Evolutionary conservation across 1,284 basidiomycete genomes (phyloP).

Genomic region (Fomitopsis betulina): DNA sequence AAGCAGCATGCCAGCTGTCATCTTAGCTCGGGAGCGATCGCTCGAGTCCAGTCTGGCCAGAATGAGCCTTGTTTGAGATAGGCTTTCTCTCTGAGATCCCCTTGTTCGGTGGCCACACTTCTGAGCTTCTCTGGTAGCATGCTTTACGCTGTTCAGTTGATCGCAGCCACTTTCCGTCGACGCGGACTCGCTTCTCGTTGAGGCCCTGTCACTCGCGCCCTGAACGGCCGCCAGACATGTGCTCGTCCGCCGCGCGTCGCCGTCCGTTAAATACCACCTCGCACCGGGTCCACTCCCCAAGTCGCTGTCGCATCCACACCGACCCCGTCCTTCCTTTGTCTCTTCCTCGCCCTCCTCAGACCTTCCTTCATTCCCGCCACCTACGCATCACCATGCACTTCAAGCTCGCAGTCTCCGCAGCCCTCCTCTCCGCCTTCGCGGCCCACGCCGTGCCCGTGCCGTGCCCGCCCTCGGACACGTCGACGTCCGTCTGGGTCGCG

Average conservation of each 20-base stretch:
- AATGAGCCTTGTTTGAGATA: too few species aligned
- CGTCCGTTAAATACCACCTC: not conserved
- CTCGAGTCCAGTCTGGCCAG: too few species aligned
- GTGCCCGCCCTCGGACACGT: too few species aligned
- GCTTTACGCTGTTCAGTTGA: too few species aligned
- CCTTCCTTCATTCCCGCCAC: not conserved
- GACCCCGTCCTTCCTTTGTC: not conserved
- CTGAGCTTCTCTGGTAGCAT: too few species aligned
- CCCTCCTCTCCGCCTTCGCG: not conserved
- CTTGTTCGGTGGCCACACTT: too few species aligned
- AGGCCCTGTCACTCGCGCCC: not conserved
- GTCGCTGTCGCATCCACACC: not conserved
- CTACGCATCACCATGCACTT: not conserved
- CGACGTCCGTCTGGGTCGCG: not conserved
- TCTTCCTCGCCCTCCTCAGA: not conserved
- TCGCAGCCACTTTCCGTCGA: too few species aligned
- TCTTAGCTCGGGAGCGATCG: too few species aligned
- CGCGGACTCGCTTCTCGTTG: not conserved
- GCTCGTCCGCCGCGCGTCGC: too few species aligned
- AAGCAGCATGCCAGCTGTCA: too few species aligned
- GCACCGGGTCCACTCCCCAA: not conserved
- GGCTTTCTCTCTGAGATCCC: too few species aligned
- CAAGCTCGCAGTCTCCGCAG: constrained; percentile 1
- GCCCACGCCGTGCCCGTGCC: not conserved
- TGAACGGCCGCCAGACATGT: too few species aligned